Evolutionary conservation across 1,139 yeast species (phyloP).

Genomic region (Pichia sp.): DNA sequence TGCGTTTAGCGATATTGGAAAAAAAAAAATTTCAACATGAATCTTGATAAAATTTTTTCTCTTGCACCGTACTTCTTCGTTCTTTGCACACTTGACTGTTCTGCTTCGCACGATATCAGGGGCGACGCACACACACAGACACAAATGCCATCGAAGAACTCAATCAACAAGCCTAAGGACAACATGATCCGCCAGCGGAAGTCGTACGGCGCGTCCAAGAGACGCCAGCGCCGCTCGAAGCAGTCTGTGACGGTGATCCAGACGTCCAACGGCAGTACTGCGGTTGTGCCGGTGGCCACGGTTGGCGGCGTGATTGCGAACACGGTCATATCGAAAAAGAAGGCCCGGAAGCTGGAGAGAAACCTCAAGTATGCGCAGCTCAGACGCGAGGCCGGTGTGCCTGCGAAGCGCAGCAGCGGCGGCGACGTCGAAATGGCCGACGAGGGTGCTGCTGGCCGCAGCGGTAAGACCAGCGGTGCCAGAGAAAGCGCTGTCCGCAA

Average conservation of each 20-base stretch:
- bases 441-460: slow-evolving; percentile 23
- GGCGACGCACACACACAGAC: neutral
- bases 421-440: slow-evolving; percentile 45
- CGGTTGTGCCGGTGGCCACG: slow-evolving; percentile 56
- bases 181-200: slow-evolving; percentile 53
- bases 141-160: slow-evolving; percentile 50
- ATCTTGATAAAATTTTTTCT: slow-evolving; percentile 1
- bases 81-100: neutral
- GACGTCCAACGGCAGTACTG: slow-evolving; percentile 48
- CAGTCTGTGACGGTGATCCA: slow-evolving; percentile 37
- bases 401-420: slow-evolving; percentile 28
- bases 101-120: neutral
- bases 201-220: slow-evolving; percentile 50
- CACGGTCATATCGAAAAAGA: slow-evolving; percentile 68
- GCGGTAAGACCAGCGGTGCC: slow-evolving; percentile 22
- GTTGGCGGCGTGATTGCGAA: slow-evolving; percentile 47
- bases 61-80: neutral
- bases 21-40: neutral
- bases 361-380: slow-evolving; percentile 64
- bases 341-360: slow-evolving; percentile 77
- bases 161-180: slow-evolving; percentile 74
- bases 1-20: neutral
- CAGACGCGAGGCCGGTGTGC: slow-evolving; percentile 44
- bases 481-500: slow-evolving; percentile 51
- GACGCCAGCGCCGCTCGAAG: slow-evolving; percentile 47